Base-by-base conservation (phyloP, 2,329 filamentous ascomycete genomes). In the Cladosporium oxysporum region DNA sequence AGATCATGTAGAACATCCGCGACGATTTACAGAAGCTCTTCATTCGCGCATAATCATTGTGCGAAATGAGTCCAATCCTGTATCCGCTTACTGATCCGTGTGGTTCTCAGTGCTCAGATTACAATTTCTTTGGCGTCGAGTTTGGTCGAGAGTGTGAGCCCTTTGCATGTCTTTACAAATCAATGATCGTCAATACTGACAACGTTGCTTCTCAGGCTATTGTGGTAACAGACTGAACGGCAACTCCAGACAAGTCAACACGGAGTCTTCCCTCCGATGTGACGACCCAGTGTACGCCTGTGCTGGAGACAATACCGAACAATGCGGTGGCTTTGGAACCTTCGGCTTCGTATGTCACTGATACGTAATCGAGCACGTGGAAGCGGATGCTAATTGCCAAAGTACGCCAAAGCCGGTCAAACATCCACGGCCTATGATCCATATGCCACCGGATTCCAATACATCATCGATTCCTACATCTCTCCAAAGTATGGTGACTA, bases 391-490 rank as follows among this genome's bases (percentile, higher is more conserved):
- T 31, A 35, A n/a, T 23, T 23, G 6, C 53, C 5, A 26, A 18
- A 61, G 58, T 61, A 61, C 12, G 58, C 58, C 6, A 61, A 61
- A 61, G 26, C 58, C 1, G 58, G 58, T 6, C 41, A 61, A 14
- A 61, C 58, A 21, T 49, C 44, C 2, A 61, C 58, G 10, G 58
- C 58, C 8, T 61, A 61, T 21, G 44, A 61, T 50, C 44, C 58
- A 11, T 61, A 61, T 26, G 58, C 58, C 8, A 61, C 58, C 18
- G 44, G 41, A 12, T 61, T 61, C 26, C 58, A 61, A 33, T 61
- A 61, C 29, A 61, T 61, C 29, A 61, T 61, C n/a, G 58, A 61
- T 29, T 61, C 58, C 18, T 61, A 14, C 29, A 61, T 61, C 58
- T 10, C 26, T 5, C 58, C 58, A 3, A 61, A 61, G 28, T 61